A percentile compares a stretch with the other conserved stretches of the same genome.
These are phyloP conservation scores for Penicillium brasilianum DNA, from an alignment of 2,329 filamentous ascomycete genomes.

Conservation along the genomic window DNA sequence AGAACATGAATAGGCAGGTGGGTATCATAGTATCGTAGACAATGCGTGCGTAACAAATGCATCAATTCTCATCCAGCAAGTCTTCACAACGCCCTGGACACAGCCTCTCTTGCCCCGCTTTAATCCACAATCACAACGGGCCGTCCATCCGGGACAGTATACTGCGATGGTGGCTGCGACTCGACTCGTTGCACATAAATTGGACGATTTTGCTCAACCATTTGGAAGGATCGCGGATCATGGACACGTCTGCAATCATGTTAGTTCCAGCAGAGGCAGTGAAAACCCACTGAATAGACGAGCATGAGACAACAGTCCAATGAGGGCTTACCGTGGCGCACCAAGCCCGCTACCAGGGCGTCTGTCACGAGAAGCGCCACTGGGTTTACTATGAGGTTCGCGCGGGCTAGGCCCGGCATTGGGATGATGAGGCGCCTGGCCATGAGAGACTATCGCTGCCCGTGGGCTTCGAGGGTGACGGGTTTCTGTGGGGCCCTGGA, in stretches of 20 bases:
- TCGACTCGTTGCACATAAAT: constrained; percentile 33
- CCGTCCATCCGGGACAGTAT: constrained; percentile 30
- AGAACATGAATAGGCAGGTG: constrained; percentile 26
- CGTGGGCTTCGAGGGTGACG: constrained; percentile 19
- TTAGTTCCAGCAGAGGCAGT: constrained; percentile 10
- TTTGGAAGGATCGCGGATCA: constrained; percentile 26
- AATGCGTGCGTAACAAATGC: constrained; percentile 11
- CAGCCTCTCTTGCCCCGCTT: not conserved
- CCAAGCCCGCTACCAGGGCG: constrained; percentile 24
- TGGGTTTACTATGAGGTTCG: constrained; percentile 14
- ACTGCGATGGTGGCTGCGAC: constrained; percentile 22
- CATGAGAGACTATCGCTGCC: constrained; percentile 18
- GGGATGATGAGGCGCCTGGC: constrained; percentile 20
- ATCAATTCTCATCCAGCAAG: constrained; percentile 5
- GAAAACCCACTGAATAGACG: not conserved
- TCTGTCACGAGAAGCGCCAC: constrained; percentile 22
- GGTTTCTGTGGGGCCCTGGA: constrained; percentile 19
- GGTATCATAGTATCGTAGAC: constrained; percentile 38
- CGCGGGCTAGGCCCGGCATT: constrained; percentile 11
- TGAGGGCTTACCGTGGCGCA: constrained; percentile 28
- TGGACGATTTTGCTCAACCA: constrained; percentile 31
- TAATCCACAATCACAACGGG: constrained; percentile 39
- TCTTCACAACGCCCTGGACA: constrained; percentile 1
- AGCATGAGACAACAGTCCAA: constrained; percentile 10
- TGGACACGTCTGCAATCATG: constrained; percentile 20